phyloP scores from a whole-genome alignment of 1,284 basidiomycete genomes.

The Ceratobasidium sp. region DNA sequence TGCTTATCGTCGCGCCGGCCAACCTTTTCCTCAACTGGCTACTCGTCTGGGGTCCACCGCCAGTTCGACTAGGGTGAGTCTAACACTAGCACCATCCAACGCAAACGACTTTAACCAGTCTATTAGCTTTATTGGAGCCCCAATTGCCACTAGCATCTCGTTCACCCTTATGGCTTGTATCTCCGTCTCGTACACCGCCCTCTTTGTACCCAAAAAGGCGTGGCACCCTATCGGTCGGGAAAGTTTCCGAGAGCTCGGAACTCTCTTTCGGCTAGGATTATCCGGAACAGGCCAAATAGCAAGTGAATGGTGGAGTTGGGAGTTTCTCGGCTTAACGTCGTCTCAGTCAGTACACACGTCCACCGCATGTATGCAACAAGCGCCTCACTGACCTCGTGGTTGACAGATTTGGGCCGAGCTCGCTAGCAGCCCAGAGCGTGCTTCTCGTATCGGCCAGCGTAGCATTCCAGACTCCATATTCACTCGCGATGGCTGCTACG shows the following conservation, averaged over 20 bases:
- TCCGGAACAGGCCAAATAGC: constrained; percentile 81
- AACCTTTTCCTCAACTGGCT: constrained; percentile 88
- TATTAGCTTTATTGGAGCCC: constrained; percentile 93
- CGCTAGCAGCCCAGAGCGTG: constrained; percentile 75
- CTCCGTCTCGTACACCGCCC: constrained; percentile 79
- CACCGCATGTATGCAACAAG: constrained; percentile 64
- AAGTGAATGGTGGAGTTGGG: constrained; percentile 95
- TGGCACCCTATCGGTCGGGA: constrained; percentile 84
- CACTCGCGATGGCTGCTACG: constrained; percentile 83
- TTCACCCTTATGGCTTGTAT: constrained; percentile 85
- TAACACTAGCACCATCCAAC: constrained; percentile 54
- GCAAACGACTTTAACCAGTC: constrained; percentile 77
- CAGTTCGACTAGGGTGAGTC: constrained; percentile 27
- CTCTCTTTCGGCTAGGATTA: constrained; percentile 82
- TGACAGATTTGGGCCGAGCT: constrained; percentile 56
- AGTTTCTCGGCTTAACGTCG: constrained; percentile 67
- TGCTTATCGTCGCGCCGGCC: constrained; percentile 85
- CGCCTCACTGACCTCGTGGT: background rate
- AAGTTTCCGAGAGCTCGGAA: constrained; percentile 77
- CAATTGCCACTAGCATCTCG: constrained; percentile 88
- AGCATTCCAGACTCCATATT: constrained; percentile 64
- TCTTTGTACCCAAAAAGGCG: constrained; percentile 80
- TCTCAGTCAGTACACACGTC: constrained; percentile 2
- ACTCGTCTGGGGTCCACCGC: constrained; percentile 58
- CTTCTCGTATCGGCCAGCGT: constrained; percentile 71